Evolutionary conservation across 2,329 filamentous ascomycete species (phyloP).

Genomic region (Truncatella angustata): DNA sequence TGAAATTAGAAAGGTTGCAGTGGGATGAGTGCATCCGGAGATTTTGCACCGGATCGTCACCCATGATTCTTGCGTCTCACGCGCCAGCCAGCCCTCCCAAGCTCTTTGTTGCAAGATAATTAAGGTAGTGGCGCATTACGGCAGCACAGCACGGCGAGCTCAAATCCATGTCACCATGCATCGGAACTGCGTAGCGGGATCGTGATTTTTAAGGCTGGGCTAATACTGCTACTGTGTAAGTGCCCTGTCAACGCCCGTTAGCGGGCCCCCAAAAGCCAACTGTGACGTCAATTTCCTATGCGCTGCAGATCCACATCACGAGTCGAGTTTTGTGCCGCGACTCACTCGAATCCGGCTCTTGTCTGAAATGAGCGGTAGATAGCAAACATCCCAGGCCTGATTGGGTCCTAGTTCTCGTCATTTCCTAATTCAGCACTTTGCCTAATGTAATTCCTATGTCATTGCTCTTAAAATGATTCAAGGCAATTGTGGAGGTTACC

Average conservation of each 20-base stretch:
- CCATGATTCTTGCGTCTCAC: too few species aligned
- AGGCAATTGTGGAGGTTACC: background rate
- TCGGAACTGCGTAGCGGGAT: background rate
- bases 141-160: background rate
- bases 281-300: slow-evolving; percentile 7
- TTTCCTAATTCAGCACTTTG: background rate
- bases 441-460: slow-evolving; percentile 5
- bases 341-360: background rate
- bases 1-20: too few species aligned
- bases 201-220: background rate
- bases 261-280: background rate
- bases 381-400: background rate
- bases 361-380: background rate
- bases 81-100: background rate
- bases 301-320: slow-evolving; percentile 4
- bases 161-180: slow-evolving; percentile 2
- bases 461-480: too few species aligned
- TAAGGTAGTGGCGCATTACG: background rate
- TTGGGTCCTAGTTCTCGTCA: background rate
- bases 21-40: background rate
- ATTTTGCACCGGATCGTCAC: background rate
- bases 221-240: too few species aligned
- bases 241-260: background rate
- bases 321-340: too few species aligned
- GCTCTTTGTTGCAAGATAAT: background rate